Evolutionary conservation across 192 early-diverging fungal genomes (phyloP), one percentile per base, ranked within the genome.

Genomic region (Podila minutissima): DNA sequence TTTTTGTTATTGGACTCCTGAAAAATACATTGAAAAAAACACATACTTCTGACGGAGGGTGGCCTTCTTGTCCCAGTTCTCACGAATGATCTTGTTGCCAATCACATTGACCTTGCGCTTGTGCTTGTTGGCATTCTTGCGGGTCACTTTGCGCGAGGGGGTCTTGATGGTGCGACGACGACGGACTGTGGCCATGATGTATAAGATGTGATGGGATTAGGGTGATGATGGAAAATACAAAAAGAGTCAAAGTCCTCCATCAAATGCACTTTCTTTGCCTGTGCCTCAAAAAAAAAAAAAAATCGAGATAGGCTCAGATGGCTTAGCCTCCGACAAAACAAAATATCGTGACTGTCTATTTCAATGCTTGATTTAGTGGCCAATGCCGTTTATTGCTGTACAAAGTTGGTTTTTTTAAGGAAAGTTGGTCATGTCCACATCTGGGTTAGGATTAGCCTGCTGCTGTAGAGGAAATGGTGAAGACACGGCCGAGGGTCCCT

Each of bases 31-130:
- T 35, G 22, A 63, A 53, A 9, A 2, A 50, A 46, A 51, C 37
- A 24, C 68, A 66, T 84, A 87, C 89, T 95, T 95, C 87, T 95
- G 89, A 31, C 85, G 72, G 12, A 93, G 78, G 0, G 92, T 94
- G 38, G 85, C 81, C 31, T 79, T 88, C 57, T 84, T 84, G 82
- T 95, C 90, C 93, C 94, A 94, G 72, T 91, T 88, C 28, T 87
- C 88, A 55, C 86, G 85, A 38, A 94, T 83, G 62, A 92, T 85
- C 46, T 65, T 74, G 55, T 70, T 79, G 83, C 88, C 89, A 57
- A 66, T 83, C 63, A 90, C 62, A 69, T 85, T 76, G 63, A 92
- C 72, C 83, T 86, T 88, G 38, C 87, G 91, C 71, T 83, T 86
- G 64, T 86, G 78, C 75, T 90, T 91, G 62, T 94, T 91, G 10